These are phyloP conservation scores for Pseudopyrenochaeta lycopersici DNA, from an alignment of 2,329 filamentous ascomycete genomes.

Conservation along the genomic window DNA sequence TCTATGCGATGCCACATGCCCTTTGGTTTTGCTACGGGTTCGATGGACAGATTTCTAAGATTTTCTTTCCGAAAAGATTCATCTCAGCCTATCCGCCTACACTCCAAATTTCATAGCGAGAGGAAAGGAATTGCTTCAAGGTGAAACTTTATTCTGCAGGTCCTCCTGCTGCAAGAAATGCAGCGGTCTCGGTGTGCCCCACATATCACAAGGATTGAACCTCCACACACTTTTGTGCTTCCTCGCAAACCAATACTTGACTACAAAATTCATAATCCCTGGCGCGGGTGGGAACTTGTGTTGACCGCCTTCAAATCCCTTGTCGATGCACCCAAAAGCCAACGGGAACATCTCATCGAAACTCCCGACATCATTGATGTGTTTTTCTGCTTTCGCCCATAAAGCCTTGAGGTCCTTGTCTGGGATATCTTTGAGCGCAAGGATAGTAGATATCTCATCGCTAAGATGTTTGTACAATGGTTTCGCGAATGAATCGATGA, in stretches of 20 bases:
- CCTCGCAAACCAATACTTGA: neutral
- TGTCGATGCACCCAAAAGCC: neutral
- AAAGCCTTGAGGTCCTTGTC: neutral
- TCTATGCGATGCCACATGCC: too few species aligned
- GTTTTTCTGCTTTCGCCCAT: neutral
- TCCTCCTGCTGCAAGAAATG: neutral
- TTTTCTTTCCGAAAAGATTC: too few species aligned
- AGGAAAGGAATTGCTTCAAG: too few species aligned
- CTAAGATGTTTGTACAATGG: neutral
- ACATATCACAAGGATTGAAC: neutral
- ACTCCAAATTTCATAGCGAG: too few species aligned
- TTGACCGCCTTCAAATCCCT: neutral
- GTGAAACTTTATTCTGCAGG: neutral
- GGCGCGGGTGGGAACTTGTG: neutral
- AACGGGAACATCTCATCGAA: neutral
- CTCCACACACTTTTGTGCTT: neutral
- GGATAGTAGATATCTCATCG: neutral
- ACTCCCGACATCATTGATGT: neutral
- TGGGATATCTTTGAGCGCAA: neutral
- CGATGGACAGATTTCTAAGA: too few species aligned
- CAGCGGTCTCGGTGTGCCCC: neutral
- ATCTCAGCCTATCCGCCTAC: too few species aligned
- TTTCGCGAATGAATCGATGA: neutral
- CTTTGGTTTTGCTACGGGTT: too few species aligned
- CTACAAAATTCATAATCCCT: neutral